Conservation (phyloP, 129 eudicot genomes). For the Arctium minus region DNA sequence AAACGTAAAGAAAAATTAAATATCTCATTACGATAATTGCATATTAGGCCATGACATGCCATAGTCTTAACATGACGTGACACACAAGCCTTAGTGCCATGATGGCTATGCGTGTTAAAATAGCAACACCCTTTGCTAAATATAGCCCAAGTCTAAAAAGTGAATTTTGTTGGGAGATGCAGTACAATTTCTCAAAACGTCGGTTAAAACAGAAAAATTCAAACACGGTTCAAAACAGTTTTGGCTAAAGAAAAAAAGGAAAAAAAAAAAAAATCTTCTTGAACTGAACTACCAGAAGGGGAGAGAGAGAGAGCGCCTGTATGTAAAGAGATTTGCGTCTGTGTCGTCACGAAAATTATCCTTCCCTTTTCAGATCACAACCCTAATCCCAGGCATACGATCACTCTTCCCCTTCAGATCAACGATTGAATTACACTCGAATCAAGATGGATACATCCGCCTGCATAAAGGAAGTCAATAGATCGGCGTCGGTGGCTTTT, state of each 20-base stretch:
- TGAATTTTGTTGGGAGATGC: no score
- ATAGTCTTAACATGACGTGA: no score
- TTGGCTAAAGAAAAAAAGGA: no score
- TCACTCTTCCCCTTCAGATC: background rate
- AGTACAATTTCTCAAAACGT: no score
- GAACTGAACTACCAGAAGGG: background rate
- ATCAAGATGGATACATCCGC: constrained; percentile 30
- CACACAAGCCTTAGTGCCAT: no score
- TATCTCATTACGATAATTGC: no score
- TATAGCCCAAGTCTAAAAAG: no score
- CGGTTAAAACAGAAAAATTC: background rate
- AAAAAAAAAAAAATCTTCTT: background rate
- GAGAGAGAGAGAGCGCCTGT: background rate
- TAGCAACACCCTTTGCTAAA: no score
- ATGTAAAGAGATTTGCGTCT: background rate
- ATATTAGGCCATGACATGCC: no score
- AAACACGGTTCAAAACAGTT: background rate
- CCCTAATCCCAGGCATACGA: constrained; percentile 11
- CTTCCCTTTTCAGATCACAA: constrained; percentile 10
- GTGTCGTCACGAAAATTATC: background rate
- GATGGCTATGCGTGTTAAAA: no score
- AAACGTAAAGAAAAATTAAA: no score
- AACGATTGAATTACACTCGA: constrained; percentile 2
- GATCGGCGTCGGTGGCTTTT: constrained; percentile 89
- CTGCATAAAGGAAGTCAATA: constrained; percentile 63